Evolutionary conservation across 768 basidiomycete species (phyloP), one percentile per base, ranked within the genome.

Genomic region (Lentinula lateritia): DNA sequence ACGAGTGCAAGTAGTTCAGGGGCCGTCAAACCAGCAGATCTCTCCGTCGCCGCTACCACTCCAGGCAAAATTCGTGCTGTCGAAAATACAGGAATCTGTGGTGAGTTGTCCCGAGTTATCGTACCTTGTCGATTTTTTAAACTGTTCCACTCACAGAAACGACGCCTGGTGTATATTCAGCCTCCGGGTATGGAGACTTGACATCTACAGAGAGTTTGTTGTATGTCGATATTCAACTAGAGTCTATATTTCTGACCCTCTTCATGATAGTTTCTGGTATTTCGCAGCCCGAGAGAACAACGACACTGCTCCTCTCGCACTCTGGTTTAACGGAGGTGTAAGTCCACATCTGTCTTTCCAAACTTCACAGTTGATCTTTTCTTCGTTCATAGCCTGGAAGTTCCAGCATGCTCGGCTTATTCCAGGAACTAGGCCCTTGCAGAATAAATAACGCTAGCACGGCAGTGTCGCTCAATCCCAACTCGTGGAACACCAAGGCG

Each of bases 321-420:
- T 87, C 8, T 88, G 86, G 87, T 82, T 88, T 62, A 87, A 88
- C 69, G 86, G 86, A 69, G 80, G 85, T 52, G 79, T 80, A 52
- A 62, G 62, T 48, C 6, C 48, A 4, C 20, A 46, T 52, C n/a
- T 32, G 74, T 13, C 7, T 23, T 0, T 41, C 42, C 15, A 18
- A 41, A 55, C 7, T 20, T 55, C 5, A 6, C 12, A 3, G 12
- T 16, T 23, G 0, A 55, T 9, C n/a, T 5, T 55, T 18, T 38
- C 38, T 50, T 61, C 12, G 35, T 10, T 52, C 34, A 41, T n/a
- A 67, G 67, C 76, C 76, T 52, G 75, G 74, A 10, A 70, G 71
- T 60, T 73, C 73, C 7, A 72, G 73, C 34, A 73, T 72, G 58
- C 64, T 82, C 0, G 84, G 82, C 9, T 73, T 85, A 32, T 79